Evolutionary conservation across 2,329 filamentous ascomycete genomes (phyloP).

Genomic region (Gaeumannomyces sp.): DNA sequence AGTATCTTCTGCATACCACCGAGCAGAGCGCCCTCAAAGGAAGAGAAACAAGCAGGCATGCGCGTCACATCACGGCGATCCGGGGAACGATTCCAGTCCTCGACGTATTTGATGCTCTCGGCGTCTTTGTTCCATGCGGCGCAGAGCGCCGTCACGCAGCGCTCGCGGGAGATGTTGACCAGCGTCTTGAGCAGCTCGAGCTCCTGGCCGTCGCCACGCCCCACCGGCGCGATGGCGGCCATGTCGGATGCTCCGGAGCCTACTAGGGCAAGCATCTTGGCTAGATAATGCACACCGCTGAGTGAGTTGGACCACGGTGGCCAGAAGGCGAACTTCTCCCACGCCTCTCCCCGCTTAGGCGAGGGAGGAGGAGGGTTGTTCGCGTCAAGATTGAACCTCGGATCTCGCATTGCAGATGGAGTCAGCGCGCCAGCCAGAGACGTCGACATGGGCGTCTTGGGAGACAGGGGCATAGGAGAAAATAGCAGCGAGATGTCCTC

Average conservation of each 20-base stretch:
- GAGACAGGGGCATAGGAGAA: slow-evolving; percentile 69
- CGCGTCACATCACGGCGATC: slow-evolving; percentile 83
- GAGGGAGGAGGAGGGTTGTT: slow-evolving; percentile 71
- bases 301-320: slow-evolving; percentile 87
- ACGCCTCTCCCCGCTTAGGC: slow-evolving; percentile 72
- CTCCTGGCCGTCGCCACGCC: slow-evolving; percentile 45
- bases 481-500: slow-evolving; percentile 87
- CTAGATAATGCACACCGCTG: slow-evolving; percentile 85
- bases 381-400: slow-evolving; percentile 73
- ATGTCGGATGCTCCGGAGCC: slow-evolving; percentile 85
- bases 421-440: slow-evolving; percentile 35
- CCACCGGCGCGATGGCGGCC: slow-evolving; percentile 65
- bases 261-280: slow-evolving; percentile 73
- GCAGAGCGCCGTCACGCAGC: slow-evolving; percentile 78
- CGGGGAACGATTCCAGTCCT: slow-evolving; percentile 83
- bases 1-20: slow-evolving; percentile 90
- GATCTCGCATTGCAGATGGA: slow-evolving; percentile 56
- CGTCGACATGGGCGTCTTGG: slow-evolving; percentile 58
- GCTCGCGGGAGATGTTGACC: slow-evolving; percentile 73
- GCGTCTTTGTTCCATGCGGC: slow-evolving; percentile 91
- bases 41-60: slow-evolving; percentile 80
- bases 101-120: slow-evolving; percentile 84
- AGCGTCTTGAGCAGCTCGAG: slow-evolving; percentile 69
- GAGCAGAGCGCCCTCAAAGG: slow-evolving; percentile 78
- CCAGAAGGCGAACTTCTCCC: slow-evolving; percentile 96